Percentiles rank a stretch among this genome's conserved stretches.
Evolutionary conservation across 2,329 filamentous ascomycete species (phyloP).

Genomic region (Acrodontium crateriforme): DNA sequence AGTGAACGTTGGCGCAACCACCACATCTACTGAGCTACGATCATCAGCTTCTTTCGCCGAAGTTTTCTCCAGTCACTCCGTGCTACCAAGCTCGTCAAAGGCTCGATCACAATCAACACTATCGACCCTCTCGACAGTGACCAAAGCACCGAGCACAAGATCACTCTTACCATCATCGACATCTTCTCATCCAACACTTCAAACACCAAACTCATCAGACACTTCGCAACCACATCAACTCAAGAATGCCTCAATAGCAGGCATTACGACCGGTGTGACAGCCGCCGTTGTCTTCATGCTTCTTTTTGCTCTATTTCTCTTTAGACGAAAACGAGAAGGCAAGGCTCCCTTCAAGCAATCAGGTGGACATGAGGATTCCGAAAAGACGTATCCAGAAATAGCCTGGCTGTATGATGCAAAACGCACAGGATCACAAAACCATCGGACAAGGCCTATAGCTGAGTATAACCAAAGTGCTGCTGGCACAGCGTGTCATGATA

Average conservation of each 20-base stretch:
- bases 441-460: too few species aligned
- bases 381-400: slow-evolving; percentile 6
- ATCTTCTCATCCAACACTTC: not conserved
- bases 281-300: slow-evolving; percentile 8
- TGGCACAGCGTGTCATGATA: too few species aligned
- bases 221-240: slow-evolving; percentile 4
- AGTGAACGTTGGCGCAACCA: too few species aligned
- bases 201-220: not conserved
- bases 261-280: slow-evolving; percentile 8
- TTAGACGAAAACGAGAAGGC: slow-evolving; percentile 5
- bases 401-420: slow-evolving; percentile 9
- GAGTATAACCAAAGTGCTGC: too few species aligned
- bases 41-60: too few species aligned
- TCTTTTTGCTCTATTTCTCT: slow-evolving; percentile 5
- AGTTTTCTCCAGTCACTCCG: not conserved
- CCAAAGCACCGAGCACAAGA: not conserved
- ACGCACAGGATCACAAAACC: slow-evolving; percentile 1
- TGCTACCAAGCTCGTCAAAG: not conserved
- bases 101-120: slow-evolving; percentile 1
- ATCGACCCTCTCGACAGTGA: slow-evolving; percentile 1
- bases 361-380: slow-evolving; percentile 1
- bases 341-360: slow-evolving; percentile 3
- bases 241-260: slow-evolving; percentile 8
- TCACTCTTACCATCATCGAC: not conserved
- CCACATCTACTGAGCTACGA: too few species aligned